A percentile compares a stretch with the other conserved stretches of the same genome.
Evolutionary conservation across 306 rosid genomes (phyloP).

Genomic region (Casuarina cunninghamiana): DNA sequence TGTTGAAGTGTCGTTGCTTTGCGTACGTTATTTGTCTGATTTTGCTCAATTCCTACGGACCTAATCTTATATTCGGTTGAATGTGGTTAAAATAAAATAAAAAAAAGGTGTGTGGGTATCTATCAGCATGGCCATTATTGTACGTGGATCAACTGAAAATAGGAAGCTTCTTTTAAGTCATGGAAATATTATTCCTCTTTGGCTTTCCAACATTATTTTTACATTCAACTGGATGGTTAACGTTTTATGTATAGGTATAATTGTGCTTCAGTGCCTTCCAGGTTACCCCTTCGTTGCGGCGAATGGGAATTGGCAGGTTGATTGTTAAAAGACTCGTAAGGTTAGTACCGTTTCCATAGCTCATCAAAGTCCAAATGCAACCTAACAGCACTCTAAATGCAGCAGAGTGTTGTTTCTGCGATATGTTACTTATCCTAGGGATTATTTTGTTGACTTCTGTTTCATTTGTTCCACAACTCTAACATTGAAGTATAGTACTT

Average conservation of each 20-base stretch:
- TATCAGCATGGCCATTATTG: not conserved
- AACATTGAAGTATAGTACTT: not conserved
- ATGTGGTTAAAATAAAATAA: not conserved
- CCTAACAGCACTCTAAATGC: not conserved
- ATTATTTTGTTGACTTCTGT: not conserved
- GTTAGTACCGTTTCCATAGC: conserved; percentile 34
- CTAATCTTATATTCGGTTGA: not conserved
- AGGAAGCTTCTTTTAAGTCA: not conserved
- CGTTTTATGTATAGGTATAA: conserved; percentile 20
- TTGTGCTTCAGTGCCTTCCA: conserved; percentile 48
- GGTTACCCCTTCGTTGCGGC: conserved; percentile 71
- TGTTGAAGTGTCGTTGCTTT: not conserved
- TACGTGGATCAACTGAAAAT: not conserved
- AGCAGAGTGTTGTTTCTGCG: not conserved
- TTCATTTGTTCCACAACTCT: not conserved
- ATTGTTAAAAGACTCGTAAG: conserved; percentile 67
- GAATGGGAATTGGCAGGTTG: conserved; percentile 76
- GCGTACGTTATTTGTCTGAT: not conserved
- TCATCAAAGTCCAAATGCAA: not conserved
- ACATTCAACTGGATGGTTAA: conserved; percentile 12
- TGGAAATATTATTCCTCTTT: not conserved
- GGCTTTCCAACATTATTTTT: conserved; percentile 5
- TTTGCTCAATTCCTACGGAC: not conserved
- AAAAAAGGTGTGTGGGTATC: not conserved
- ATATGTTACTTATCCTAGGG: not conserved